Evolutionary conservation across 768 basidiomycete species (phyloP), one percentile per base, ranked within the genome.

Genomic region (Termitomyces sp.): DNA sequence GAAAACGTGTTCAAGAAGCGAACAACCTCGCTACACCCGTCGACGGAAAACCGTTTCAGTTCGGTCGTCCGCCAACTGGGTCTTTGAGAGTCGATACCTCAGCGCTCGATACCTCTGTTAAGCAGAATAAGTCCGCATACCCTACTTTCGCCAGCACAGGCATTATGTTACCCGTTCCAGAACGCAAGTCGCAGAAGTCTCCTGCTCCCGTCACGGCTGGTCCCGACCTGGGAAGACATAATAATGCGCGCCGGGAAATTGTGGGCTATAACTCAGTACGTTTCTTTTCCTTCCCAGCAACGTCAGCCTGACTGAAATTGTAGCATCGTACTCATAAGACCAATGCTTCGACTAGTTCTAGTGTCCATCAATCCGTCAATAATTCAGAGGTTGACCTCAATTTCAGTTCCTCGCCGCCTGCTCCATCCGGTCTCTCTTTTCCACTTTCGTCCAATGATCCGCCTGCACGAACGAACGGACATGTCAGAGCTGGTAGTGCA

Each of bases 101-200:
- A 37, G 75, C 82, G 31, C 72, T 89, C 47, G 82, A 82, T 58
- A 76, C 78, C 10, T 70, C 81, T 33, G 65, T 80, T 58, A 85
- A 79, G 66, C 89, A 91, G 74, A 92, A 92, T 73, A 93, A 93
- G 70, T 91, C 90, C 9, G 90, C 90, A 0, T 92, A 88, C 64
- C 90, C 91, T 4, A 78, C 84, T 54, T 84, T 87, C 54, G 73
- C 78, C 7, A 79, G 80, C 61, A 81, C 81, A 53, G 83, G 83
- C 15, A 78, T 85, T 47, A 70, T 87, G 42, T 69, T 84, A 53
- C 79, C 80, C 19, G 72, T 82, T 14, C 76, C 78, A 46, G 87
- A 88, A 45, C 83, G 82, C 49, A 70, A 79, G 28, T 71, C 80
- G 19, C 76, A 80, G 57, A 83, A 87, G 67, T 88, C 87, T 21